Conservation (phyloP, 2,329 filamentous ascomycete species). For the Xylaria sp. region DNA sequence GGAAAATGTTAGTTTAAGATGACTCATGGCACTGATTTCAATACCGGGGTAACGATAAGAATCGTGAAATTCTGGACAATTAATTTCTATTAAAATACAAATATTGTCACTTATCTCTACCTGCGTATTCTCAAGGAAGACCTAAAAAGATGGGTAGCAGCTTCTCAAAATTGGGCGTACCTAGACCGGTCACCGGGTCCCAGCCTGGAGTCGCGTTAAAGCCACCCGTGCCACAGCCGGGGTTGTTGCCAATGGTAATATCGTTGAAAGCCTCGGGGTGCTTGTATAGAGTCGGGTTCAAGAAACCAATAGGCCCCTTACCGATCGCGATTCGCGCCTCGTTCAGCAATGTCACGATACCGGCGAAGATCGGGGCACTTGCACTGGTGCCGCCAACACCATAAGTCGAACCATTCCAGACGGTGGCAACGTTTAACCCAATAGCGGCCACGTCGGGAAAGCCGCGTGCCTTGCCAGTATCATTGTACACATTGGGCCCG, state of each 20-base stretch:
- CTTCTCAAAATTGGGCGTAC: constrained; percentile 40
- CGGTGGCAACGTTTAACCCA: constrained; percentile 53
- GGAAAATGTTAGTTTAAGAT: no score
- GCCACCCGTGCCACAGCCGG: constrained; percentile 46
- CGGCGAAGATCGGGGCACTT: constrained; percentile 42
- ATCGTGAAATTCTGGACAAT: not conserved
- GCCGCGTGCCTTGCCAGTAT: constrained; percentile 56
- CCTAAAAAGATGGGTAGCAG: constrained; percentile 35
- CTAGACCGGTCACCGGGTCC: constrained; percentile 52
- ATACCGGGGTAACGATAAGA: not conserved
- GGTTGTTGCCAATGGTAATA: constrained; percentile 48
- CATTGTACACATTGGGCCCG: constrained; percentile 59
- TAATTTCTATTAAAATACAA: not conserved
- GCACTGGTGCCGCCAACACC: constrained; percentile 40
- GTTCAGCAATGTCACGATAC: constrained; percentile 43
- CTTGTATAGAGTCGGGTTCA: constrained; percentile 47
- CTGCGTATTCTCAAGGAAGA: constrained; percentile 26
- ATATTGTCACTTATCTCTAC: not conserved
- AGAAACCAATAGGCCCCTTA: constrained; percentile 44
- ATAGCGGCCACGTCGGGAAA: constrained; percentile 62
- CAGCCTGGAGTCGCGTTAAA: constrained; percentile 48
- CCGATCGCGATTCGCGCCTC: constrained; percentile 42
- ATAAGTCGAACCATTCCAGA: constrained; percentile 53
- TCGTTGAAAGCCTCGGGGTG: constrained; percentile 49
- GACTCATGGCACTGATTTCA: no score